phyloP scores from a whole-genome alignment of 106 monocot genomes.

The Dactylorhiza incarnata region DNA sequence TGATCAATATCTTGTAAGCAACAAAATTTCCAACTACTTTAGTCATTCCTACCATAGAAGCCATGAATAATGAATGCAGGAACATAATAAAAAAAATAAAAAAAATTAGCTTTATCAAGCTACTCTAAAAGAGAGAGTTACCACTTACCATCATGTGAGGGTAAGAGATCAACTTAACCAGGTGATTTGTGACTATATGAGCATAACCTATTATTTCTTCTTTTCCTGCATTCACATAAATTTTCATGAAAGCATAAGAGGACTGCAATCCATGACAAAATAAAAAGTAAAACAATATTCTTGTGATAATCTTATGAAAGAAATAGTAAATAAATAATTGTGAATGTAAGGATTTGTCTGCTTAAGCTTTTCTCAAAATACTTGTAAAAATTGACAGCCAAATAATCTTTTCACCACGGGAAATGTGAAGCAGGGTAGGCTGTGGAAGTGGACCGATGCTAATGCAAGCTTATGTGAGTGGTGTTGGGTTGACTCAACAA shows the following conservation, averaged over 20 bases:
- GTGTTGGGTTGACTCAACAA: too few relatives aligned
- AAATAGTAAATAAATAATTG: background rate
- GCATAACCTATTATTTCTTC: slow-evolving; percentile 50
- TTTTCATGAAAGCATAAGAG: slow-evolving; percentile 1
- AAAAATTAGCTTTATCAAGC: background rate
- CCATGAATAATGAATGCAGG: background rate
- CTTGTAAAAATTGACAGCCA: background rate
- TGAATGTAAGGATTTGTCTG: background rate
- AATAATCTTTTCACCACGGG: background rate
- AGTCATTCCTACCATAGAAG: background rate
- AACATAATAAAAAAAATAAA: background rate
- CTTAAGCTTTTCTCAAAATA: background rate
- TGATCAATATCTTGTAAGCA: background rate
- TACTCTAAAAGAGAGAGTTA: background rate
- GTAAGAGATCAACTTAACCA: slow-evolving; percentile 58
- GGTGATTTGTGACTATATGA: slow-evolving; percentile 33
- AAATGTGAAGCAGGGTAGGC: background rate
- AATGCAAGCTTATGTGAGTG: too few relatives aligned
- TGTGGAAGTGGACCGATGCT: too few relatives aligned
- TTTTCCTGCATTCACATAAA: slow-evolving; percentile 58
- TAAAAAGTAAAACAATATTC: background rate
- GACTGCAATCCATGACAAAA: background rate
- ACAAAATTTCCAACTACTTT: background rate
- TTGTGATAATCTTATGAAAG: background rate
- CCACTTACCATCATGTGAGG: slow-evolving; percentile 86